A percentile compares a stretch with the other conserved stretches of the same genome.
Conservation (phyloP, 768 basidiomycete genomes). For the Termitomyces sp. region DNA sequence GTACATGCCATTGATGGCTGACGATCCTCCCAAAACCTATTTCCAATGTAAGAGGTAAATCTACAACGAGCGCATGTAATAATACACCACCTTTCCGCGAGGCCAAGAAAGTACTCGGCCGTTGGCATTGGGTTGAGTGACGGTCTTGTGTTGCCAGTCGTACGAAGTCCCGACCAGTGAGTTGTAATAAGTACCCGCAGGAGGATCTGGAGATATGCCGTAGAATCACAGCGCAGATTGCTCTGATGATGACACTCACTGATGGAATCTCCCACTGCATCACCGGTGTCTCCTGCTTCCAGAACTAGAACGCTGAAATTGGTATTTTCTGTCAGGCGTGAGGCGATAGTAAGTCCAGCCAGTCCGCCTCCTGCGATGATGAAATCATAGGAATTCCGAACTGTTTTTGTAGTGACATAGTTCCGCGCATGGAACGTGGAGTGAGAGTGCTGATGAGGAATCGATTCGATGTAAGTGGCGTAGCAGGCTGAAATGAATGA, state of each 20-base stretch:
- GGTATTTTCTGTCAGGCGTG: slow-evolving; percentile 31
- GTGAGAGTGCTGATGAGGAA: not conserved
- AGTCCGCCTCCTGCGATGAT: slow-evolving; percentile 32
- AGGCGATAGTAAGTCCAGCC: slow-evolving; percentile 34
- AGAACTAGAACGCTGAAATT: slow-evolving; percentile 33
- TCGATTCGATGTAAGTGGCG: not conserved
- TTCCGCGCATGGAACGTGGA: slow-evolving; percentile 8
- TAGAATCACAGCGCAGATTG: not conserved
- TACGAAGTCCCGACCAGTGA: slow-evolving; percentile 44
- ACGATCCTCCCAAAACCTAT: slow-evolving; percentile 62
- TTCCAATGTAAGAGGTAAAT: not conserved
- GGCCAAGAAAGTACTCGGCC: slow-evolving; percentile 51
- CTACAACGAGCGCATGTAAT: not conserved
- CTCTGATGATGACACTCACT: slow-evolving; percentile 23
- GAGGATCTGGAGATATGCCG: slow-evolving; percentile 34
- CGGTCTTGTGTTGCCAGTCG: slow-evolving; percentile 55
- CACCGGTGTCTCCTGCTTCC: slow-evolving; percentile 44
- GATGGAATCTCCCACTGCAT: slow-evolving; percentile 29
- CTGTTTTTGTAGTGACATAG: slow-evolving; percentile 10
- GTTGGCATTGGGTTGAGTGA: slow-evolving; percentile 39
- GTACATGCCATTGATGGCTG: slow-evolving; percentile 71
- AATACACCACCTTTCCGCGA: slow-evolving; percentile 47
- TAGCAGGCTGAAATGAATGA: slow-evolving; percentile 6
- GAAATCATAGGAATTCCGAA: slow-evolving; percentile 29
- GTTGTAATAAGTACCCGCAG: slow-evolving; percentile 48